A percentile compares a stretch with the other conserved stretches of the same genome.
These are phyloP conservation scores for Whalleya microplaca DNA, from an alignment of 2,329 filamentous ascomycete species.

Conservation along the genomic window DNA sequence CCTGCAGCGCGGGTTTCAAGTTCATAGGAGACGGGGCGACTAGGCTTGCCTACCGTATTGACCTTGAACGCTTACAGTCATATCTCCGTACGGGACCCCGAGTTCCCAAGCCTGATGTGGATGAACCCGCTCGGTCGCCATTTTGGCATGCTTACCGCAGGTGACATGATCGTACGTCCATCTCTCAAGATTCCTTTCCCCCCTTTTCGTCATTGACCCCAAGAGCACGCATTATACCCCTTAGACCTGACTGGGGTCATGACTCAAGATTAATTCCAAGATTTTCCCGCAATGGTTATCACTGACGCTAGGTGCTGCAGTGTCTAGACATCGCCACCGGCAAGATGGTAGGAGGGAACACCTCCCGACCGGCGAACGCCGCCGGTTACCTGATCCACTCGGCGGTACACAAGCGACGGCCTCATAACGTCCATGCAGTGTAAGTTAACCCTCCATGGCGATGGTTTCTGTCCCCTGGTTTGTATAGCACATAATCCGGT, in stretches of 20 bases:
- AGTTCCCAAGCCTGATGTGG: conserved; percentile 51
- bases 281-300: neutral
- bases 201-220: neutral
- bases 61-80: conserved; percentile 14
- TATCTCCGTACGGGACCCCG: conserved; percentile 37
- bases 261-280: neutral
- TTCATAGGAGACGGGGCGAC: neutral
- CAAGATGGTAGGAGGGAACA: conserved; percentile 66
- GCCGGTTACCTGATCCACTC: conserved; percentile 73
- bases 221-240: neutral
- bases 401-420: conserved; percentile 67
- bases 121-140: conserved; percentile 69
- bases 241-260: neutral
- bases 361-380: conserved; percentile 62
- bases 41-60: neutral
- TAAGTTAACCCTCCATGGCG: conserved; percentile 14
- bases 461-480: neutral
- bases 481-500: neutral
- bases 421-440: conserved; percentile 63
- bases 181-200: too few relatives aligned
- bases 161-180: conserved; percentile 59
- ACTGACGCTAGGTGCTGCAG: neutral
- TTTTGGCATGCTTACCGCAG: conserved; percentile 66
- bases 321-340: conserved; percentile 62
- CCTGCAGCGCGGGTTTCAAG: neutral